Conservation (phyloP, 495 filamentous ascomycete species). For the Podospora anserina region DNA sequence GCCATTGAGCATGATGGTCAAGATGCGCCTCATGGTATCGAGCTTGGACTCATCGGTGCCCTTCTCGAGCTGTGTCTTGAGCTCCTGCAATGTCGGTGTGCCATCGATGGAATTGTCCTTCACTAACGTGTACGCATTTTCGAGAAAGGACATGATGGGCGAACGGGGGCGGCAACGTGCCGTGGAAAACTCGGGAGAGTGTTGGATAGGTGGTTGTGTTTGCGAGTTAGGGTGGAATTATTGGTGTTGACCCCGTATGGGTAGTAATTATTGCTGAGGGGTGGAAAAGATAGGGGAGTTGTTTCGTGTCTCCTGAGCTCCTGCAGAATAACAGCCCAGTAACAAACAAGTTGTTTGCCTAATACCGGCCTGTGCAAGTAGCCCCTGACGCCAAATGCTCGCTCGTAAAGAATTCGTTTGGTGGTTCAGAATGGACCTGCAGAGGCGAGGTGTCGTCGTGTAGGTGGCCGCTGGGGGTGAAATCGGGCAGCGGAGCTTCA, state of each 20-base stretch:
- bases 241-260: background rate
- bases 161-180: conserved; percentile 23
- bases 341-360: background rate
- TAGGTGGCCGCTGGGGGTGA: conserved; percentile 21
- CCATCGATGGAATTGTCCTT: conserved; percentile 89
- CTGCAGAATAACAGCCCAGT: conserved; percentile 2
- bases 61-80: conserved; percentile 94
- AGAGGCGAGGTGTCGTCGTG: conserved; percentile 10
- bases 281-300: background rate
- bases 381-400: background rate
- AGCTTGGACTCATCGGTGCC: conserved; percentile 94
- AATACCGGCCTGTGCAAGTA: conserved; percentile 6
- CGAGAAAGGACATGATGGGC: conserved; percentile 88
- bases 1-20: conserved; percentile 96
- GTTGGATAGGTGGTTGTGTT: background rate
- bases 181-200: conserved; percentile 12
- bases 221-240: background rate
- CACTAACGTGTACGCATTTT: conserved; percentile 90
- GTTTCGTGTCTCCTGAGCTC: conserved; percentile 12
- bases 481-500: conserved; percentile 28
- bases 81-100: conserved; percentile 82
- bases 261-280: conserved; percentile 20
- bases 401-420: conserved; percentile 12
- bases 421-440: conserved; percentile 13
- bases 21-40: conserved; percentile 97